Evolutionary conservation across 2,329 filamentous ascomycete genomes (phyloP).

Genomic region (Ceratocystis albifundus): DNA sequence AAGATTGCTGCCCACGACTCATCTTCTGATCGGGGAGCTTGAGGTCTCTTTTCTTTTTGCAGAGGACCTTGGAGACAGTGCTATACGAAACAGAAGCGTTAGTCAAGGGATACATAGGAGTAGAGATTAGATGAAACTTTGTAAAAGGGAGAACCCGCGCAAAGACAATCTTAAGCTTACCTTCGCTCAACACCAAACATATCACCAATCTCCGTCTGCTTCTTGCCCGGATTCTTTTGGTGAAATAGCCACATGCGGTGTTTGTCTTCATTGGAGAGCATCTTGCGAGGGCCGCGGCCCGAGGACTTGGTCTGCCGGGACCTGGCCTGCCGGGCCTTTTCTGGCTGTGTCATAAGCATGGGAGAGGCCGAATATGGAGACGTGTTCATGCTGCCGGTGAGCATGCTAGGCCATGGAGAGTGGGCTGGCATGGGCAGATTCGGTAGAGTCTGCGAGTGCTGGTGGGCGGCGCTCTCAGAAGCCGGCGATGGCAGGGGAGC

Average conservation of each 20-base stretch:
- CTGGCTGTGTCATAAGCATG: conserved; percentile 7
- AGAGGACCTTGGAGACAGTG: conserved; percentile 95
- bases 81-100: conserved; percentile 37
- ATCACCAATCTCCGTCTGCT: conserved; percentile 92
- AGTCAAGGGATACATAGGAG: background rate
- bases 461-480: conserved; percentile 29
- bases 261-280: conserved; percentile 81
- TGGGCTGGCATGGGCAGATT: conserved; percentile 49
- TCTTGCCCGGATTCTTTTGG: conserved; percentile 76
- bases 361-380: background rate
- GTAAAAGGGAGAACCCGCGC: background rate
- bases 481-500: conserved; percentile 8
- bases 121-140: background rate
- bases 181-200: conserved; percentile 96
- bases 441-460: conserved; percentile 45
- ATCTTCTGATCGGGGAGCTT: conserved; percentile 56
- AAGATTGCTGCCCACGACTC: conserved; percentile 35
- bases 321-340: conserved; percentile 31
- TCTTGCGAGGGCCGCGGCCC: conserved; percentile 60
- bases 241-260: conserved; percentile 89
- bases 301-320: conserved; percentile 30
- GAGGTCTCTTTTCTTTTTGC: conserved; percentile 89
- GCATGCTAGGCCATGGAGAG: conserved; percentile 66
- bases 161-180: conserved; percentile 43
- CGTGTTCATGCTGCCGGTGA: conserved; percentile 36